Percentiles rank a stretch among this genome's conserved stretches.
phyloP scores from a whole-genome alignment of 2,329 filamentous ascomycete genomes.

The Aureobasidium sp. region DNA sequence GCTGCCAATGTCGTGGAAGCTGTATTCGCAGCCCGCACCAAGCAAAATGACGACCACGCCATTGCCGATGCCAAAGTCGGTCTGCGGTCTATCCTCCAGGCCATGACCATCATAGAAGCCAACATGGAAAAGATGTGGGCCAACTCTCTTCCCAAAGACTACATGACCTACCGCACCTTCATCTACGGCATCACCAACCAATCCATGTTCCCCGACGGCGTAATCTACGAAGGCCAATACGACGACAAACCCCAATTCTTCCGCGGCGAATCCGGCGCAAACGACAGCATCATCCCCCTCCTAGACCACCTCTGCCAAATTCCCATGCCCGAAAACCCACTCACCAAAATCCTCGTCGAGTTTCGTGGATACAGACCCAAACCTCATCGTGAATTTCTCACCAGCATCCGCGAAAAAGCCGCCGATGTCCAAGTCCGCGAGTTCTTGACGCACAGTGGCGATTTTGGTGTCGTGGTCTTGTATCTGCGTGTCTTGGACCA shows the following conservation, averaged over 20 bases:
- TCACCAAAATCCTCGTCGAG: conserved; percentile 80
- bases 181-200: conserved; percentile 94
- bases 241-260: conserved; percentile 62
- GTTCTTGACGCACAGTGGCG: conserved; percentile 38
- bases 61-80: conserved; percentile 20
- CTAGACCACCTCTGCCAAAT: conserved; percentile 83
- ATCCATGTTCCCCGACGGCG: conserved; percentile 88
- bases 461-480: conserved; percentile 21
- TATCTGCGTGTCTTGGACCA: conserved; percentile 56
- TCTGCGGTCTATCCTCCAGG: conserved; percentile 25
- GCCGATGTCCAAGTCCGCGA: conserved; percentile 49
- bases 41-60: conserved; percentile 10
- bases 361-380: conserved; percentile 85
- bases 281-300: conserved; percentile 85
- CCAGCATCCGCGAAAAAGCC: conserved; percentile 55
- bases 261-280: conserved; percentile 87
- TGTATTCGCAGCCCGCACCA: conserved; percentile 22
- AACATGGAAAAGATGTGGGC: conserved; percentile 65
- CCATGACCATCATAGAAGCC: conserved; percentile 29
- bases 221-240: conserved; percentile 79
- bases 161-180: conserved; percentile 88
- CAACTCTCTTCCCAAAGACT: conserved; percentile 74
- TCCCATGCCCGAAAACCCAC: conserved; percentile 78
- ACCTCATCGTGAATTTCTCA: conserved; percentile 80
- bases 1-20: conserved; percentile 59